Base-by-base conservation (phyloP, 2,329 filamentous ascomycete genomes). In the Neofusicoccum umdonicola region DNA sequence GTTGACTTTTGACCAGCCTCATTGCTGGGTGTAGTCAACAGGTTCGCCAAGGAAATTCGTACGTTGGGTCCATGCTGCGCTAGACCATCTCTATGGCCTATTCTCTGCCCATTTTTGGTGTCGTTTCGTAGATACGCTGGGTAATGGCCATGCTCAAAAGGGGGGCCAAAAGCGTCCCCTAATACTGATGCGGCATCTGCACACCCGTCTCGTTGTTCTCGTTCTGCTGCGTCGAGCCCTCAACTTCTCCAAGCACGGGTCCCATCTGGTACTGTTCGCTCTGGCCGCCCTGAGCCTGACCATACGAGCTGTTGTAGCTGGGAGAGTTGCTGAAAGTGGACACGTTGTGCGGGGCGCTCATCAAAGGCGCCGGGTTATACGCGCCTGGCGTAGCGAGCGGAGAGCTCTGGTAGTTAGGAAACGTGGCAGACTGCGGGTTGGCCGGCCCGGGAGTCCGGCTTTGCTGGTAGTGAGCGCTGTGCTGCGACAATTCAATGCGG, bases 371-470 rank as follows among this genome's bases (percentile, higher is more conserved):
- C 15, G 64, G 78, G 73, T 45, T 73, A 72, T 72, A 78, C 75
- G 1, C 72, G 70, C 54, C 70, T 76, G 64, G 71, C 75, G 56
- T 76, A 71, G 73, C 69, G n/a, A 79, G 73, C 12, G 77, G 77
- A 47, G 76, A 77, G 65, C 73, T 73, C 12, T 76, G 73, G 66
- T 78, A 79, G 12, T 73, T 77, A 17, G 77, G 75, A 65, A 77
- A 78, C 8, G 76, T 76, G 8, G 77, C 75, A 3, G 77, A 78
- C 60, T 78, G 77, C 9, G 77, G 77, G 22, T 75, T 76, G n/a
- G 73, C 72, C 4, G 69, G 48, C 5, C 34, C 57, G 4, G 41
- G 56, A 57, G 62, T 64, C 4, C 51, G 41, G 51, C 68, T 73
- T 11, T 72, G 15, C 19, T 64, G 72, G 67, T 78, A 78, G 66